Base-by-base conservation (phyloP, 805 yeast species). In the Hagleromyces aurorensis region DNA sequence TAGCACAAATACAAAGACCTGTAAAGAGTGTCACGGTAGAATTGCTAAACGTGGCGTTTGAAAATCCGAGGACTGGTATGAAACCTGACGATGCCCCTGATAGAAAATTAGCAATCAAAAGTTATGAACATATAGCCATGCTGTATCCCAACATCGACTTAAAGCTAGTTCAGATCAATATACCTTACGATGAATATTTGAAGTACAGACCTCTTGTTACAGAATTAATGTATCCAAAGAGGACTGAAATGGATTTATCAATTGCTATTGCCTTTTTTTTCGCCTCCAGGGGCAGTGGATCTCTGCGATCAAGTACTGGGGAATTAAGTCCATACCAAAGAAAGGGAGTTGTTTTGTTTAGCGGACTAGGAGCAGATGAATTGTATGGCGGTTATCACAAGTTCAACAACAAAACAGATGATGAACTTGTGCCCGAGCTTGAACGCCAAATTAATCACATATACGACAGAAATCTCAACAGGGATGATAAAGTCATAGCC, bases 281-380 rank as follows among this genome's bases (percentile, higher is more conserved):
- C 60, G 96, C 97, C 0, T 70, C 94, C 2, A 64, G 72, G 37
- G 82, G 81, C 6, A 28, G 38, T 6, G 75, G 79, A 0, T 43
- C 33, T 9, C 32, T 39, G 11, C 52, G 46, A 3, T 17, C 29
- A n/a, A 37, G 28, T 1, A 16, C 43, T 13, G 46, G 37, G 1
- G 35, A 46, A 11, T 29, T 33, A 2, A 23, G n/a, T 3, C 30
- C 43, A 11, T 79, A 76, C 43, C 39, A 48, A 2, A 70, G 86
- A 12, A 51, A 57, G 6, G 70, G 85, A 6, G 70, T 74, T 41
- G 94, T 91, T 0, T 54, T 91, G 6, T 62, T 91, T 19, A 83
- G 95, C 31, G 99, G 99, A 0, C 64, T 91, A 8, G 99, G 99
- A 1, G 98, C 98, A 0, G 99, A 91, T 59, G 99, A 91, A 55